Evolutionary conservation across 345 rosid genomes (phyloP).

Genomic region (Mercurialis annua): DNA sequence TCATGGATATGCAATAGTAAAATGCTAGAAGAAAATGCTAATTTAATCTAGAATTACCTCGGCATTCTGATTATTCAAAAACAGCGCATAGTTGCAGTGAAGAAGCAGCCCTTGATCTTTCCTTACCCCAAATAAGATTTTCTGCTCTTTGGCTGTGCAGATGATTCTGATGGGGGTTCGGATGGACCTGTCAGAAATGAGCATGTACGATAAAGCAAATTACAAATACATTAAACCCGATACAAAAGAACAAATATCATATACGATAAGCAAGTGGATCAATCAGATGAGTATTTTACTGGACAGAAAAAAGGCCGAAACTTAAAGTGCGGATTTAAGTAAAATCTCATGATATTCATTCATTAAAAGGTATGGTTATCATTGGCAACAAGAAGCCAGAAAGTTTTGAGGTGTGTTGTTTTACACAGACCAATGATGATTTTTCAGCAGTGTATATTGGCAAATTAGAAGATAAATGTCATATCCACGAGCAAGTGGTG

Average conservation of each 20-base stretch:
- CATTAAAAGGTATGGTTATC: background rate
- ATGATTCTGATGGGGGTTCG: background rate
- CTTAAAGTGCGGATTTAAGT: too few relatives aligned
- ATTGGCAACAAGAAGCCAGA: too few relatives aligned
- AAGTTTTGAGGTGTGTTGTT: background rate
- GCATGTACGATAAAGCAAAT: background rate
- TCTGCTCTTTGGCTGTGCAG: background rate
- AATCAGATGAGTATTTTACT: background rate
- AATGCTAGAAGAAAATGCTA: background rate
- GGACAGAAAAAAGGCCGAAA: background rate
- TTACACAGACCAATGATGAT: background rate
- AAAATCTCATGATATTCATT: too few relatives aligned
- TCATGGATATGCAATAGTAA: background rate
- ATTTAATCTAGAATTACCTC: background rate
- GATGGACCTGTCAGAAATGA: constrained; percentile 10
- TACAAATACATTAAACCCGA: too few relatives aligned
- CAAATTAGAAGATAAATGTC: background rate
- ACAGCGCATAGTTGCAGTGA: background rate
- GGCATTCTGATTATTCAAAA: background rate
- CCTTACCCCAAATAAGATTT: background rate
- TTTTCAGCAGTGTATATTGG: background rate
- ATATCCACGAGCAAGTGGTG: background rate
- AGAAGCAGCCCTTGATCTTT: background rate
- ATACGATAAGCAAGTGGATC: background rate
- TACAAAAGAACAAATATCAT: too few relatives aligned